Percentiles rank a stretch among this genome's conserved stretches.
Evolutionary conservation across 2,329 filamentous ascomycete genomes (phyloP).

Genomic region (Cercospora sesami): DNA sequence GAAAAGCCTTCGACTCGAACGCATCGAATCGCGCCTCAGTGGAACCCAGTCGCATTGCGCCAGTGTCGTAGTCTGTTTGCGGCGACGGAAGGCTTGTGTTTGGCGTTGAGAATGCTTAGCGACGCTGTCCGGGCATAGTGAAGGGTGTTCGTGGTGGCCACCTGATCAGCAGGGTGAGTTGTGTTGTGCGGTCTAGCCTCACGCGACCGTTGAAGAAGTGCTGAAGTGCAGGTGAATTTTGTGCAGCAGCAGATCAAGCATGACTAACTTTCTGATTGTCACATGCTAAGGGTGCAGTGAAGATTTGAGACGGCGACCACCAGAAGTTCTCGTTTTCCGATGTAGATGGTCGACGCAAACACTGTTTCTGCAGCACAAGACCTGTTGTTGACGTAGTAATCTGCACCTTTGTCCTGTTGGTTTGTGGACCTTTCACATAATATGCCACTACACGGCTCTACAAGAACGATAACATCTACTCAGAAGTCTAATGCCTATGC

Average conservation of each 20-base stretch:
- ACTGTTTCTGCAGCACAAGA: background rate
- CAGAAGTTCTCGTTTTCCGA: background rate
- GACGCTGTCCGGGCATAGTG: background rate
- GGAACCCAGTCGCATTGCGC: background rate
- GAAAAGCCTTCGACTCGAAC: background rate
- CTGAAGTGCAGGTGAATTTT: background rate
- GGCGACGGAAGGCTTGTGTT: background rate
- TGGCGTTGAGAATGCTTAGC: background rate
- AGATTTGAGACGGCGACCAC: background rate
- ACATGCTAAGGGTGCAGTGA: background rate
- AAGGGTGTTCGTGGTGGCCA: background rate
- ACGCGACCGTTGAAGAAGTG: background rate
- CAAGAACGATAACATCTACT: background rate
- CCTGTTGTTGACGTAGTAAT: background rate
- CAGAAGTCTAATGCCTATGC: background rate
- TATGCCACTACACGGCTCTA: background rate
- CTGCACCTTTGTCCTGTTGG: background rate
- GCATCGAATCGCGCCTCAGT: background rate
- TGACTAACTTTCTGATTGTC: background rate
- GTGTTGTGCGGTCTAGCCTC: background rate
- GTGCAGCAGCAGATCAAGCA: background rate
- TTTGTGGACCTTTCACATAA: background rate
- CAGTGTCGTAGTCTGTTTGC: background rate
- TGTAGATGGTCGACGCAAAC: background rate
- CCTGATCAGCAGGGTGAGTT: background rate